Percentiles rank a stretch among this genome's conserved stretches.
Conservation (phyloP, 768 basidiomycete genomes). For the Collybia sp. region DNA sequence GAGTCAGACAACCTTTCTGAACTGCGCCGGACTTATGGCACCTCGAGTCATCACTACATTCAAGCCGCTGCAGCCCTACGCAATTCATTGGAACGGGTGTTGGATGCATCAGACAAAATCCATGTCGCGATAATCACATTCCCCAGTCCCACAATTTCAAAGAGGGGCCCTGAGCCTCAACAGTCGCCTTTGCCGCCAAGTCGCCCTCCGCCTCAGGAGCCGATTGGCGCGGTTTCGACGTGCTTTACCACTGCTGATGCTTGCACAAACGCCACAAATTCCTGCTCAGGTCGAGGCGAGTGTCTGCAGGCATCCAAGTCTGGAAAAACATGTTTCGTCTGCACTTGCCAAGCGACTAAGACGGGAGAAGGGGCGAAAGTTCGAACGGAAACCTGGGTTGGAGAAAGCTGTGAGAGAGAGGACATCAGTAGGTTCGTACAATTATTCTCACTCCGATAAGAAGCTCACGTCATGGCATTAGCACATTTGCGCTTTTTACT, state of each 20-base stretch:
- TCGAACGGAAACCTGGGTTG: constrained; percentile 67
- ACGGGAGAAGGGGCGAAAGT: constrained; percentile 48
- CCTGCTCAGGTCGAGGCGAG: constrained; percentile 67
- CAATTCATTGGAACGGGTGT: constrained; percentile 38
- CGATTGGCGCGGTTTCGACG: constrained; percentile 53
- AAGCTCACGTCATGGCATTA: constrained; percentile 21
- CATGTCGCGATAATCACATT: constrained; percentile 53
- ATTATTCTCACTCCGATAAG: constrained; percentile 1
- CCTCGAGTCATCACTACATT: constrained; percentile 50
- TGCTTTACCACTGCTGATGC: constrained; percentile 53
- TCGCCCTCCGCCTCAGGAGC: constrained; percentile 40
- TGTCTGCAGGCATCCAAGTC: constrained; percentile 60
- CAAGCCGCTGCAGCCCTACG: constrained; percentile 41
- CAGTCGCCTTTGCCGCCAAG: constrained; percentile 44
- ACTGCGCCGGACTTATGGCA: constrained; percentile 42
- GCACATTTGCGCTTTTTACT: constrained; percentile 69
- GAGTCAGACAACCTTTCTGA: constrained; percentile 48
- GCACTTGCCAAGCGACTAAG: constrained; percentile 41
- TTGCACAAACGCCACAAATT: constrained; percentile 58
- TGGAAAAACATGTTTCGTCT: constrained; percentile 53
- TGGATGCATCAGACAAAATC: constrained; percentile 30
- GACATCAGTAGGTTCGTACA: constrained; percentile 74
- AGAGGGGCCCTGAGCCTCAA: constrained; percentile 30
- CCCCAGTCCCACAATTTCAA: constrained; percentile 27
- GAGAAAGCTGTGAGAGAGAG: constrained; percentile 69